Conservation (phyloP, 1,284 basidiomycete genomes). For the Xerocomus nothofagi region DNA sequence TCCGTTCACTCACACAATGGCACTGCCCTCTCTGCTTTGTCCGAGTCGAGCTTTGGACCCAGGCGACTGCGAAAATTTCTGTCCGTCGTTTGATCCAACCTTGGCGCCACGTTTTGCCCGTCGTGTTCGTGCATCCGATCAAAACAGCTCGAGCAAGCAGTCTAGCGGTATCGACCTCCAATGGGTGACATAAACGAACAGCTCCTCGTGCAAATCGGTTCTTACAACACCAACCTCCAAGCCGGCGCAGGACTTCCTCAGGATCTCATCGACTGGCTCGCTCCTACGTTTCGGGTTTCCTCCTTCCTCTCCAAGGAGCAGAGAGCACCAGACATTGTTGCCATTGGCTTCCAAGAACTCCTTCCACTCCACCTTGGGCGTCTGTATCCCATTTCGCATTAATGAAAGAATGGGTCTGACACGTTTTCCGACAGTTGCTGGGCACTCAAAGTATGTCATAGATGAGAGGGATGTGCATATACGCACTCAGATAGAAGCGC, state of each 20-base stretch:
- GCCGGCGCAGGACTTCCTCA: constrained; percentile 70
- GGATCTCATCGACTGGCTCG: constrained; percentile 81
- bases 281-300: constrained; percentile 75
- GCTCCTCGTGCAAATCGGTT: constrained; percentile 75
- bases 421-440: constrained; percentile 48
- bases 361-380: constrained; percentile 80
- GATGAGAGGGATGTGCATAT: constrained; percentile 61
- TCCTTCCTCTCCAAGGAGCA: constrained; percentile 60
- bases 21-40: not conserved
- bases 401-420: constrained; percentile 12
- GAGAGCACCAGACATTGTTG: constrained; percentile 78
- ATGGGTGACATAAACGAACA: constrained; percentile 32
- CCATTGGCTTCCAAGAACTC: constrained; percentile 88
- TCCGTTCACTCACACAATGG: not conserved
- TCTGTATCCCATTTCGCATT: constrained; percentile 40
- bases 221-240: constrained; percentile 86
- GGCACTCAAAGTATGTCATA: constrained; percentile 62
- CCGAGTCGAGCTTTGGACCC: not conserved
- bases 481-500: constrained; percentile 66
- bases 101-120: not conserved
- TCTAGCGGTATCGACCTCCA: not conserved
- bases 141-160: not conserved
- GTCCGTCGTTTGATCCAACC: not conserved
- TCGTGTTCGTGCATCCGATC: not conserved
- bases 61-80: not conserved